Conservation (phyloP, 352 stramenopile species). For the Phytophthora melonis region DNA sequence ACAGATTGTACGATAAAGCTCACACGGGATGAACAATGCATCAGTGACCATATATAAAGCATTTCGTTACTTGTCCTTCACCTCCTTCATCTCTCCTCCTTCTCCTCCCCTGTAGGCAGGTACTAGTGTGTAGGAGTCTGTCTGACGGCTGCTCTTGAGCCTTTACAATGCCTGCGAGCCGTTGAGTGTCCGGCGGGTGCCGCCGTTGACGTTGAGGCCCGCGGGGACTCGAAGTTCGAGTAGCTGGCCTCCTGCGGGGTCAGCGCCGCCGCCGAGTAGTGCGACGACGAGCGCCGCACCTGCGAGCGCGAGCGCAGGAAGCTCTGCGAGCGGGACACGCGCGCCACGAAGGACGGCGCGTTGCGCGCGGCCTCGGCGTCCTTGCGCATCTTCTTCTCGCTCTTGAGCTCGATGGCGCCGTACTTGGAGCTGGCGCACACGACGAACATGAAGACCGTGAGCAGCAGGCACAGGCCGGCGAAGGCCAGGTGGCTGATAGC, state of each 20-base stretch:
- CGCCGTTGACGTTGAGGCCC: constrained; percentile 38
- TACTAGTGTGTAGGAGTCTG: too few species aligned
- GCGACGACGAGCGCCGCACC: constrained; percentile 68
- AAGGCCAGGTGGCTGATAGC: constrained; percentile 81
- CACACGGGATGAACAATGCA: constrained; percentile 19
- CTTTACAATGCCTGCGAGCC: constrained; percentile 37
- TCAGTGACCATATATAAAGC: constrained; percentile 29
- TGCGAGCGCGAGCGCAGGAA: constrained; percentile 76
- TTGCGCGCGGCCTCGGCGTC: constrained; percentile 59
- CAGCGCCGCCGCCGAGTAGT: constrained; percentile 46
- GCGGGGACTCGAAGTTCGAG: constrained; percentile 86
- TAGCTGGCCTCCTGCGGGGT: constrained; percentile 75
- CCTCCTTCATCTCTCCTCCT: constrained; percentile 9
- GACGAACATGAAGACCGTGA: constrained; percentile 83
- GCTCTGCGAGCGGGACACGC: constrained; percentile 80
- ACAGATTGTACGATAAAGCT: too few species aligned
- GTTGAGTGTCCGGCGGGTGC: constrained; percentile 45
- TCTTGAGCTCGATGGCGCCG: constrained; percentile 88
- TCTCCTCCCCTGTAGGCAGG: neutral
- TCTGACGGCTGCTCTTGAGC: neutral
- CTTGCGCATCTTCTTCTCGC: constrained; percentile 82
- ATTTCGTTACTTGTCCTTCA: constrained; percentile 22
- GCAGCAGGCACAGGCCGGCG: constrained; percentile 65
- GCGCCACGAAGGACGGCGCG: constrained; percentile 54
- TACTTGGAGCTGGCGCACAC: constrained; percentile 84